phyloP scores from a whole-genome alignment of 495 filamentous ascomycete genomes.

The Lasiosphaeria ovina region DNA sequence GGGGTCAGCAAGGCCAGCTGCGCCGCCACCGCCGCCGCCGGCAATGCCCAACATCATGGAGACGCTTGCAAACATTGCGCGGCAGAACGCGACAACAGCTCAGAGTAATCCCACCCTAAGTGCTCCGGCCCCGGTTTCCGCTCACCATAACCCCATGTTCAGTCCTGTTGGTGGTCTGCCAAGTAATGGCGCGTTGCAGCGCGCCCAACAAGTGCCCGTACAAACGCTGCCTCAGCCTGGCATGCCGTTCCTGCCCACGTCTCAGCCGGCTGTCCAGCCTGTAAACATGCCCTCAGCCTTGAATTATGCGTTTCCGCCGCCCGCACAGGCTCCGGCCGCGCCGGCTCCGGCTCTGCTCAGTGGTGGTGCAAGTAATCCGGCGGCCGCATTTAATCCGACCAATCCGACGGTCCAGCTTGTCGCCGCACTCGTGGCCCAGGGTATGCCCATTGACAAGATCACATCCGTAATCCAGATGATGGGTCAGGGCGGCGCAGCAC shows the following conservation, averaged over 20 bases:
- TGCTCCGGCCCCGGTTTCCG: slow-evolving; percentile 32
- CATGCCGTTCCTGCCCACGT: slow-evolving; percentile 25
- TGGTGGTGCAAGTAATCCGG: slow-evolving; percentile 49
- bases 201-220: slow-evolving; percentile 16
- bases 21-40: slow-evolving; percentile 21
- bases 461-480: slow-evolving; percentile 46
- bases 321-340: slow-evolving; percentile 36
- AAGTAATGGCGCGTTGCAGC: slow-evolving; percentile 22
- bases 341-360: slow-evolving; percentile 27
- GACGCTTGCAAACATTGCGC: slow-evolving; percentile 80
- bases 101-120: slow-evolving; percentile 52
- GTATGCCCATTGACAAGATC: slow-evolving; percentile 46
- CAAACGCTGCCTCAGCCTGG: slow-evolving; percentile 23
- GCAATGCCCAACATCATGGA: slow-evolving; percentile 64
- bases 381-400: slow-evolving; percentile 29
- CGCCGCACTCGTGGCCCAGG: slow-evolving; percentile 44
- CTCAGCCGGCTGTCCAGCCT: slow-evolving; percentile 48
- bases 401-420: slow-evolving; percentile 52
- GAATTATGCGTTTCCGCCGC: slow-evolving; percentile 35
- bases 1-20: slow-evolving; percentile 11
- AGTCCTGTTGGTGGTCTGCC: slow-evolving; percentile 15
- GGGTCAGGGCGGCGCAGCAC: slow-evolving; percentile 28
- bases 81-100: slow-evolving; percentile 66
- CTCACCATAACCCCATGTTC: slow-evolving; percentile 18
- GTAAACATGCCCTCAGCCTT: slow-evolving; percentile 59